A percentile compares a stretch with the other conserved stretches of the same genome.
phyloP scores from a whole-genome alignment of 1,284 basidiomycete species.

The Papiliotrema flavescens region DNA sequence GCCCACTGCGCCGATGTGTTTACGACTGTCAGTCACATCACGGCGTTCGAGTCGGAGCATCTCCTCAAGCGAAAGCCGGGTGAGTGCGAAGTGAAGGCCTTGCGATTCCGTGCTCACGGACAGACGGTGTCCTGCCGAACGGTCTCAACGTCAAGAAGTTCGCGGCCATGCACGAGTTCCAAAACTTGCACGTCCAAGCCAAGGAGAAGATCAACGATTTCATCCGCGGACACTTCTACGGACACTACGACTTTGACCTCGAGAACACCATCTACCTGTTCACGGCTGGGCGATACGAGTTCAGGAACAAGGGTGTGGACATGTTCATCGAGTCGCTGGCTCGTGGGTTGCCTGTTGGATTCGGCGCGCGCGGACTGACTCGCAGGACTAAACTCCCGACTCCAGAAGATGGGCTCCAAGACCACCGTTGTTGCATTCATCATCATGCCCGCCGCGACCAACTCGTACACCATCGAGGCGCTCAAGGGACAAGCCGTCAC shows the following conservation, averaged over 20 bases:
- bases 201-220: slow-evolving; percentile 99
- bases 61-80: slow-evolving; percentile 89
- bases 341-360: slow-evolving; percentile 51
- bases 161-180: slow-evolving; percentile 92
- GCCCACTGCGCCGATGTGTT: slow-evolving; percentile 97
- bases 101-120: slow-evolving; percentile 1
- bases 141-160: slow-evolving; percentile 98
- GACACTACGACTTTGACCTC: slow-evolving; percentile 91
- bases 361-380: background rate
- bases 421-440: slow-evolving; percentile 94
- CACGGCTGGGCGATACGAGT: slow-evolving; percentile 98
- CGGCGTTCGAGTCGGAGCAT: slow-evolving; percentile 94
- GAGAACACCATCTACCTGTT: slow-evolving; percentile 98
- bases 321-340: slow-evolving; percentile 98
- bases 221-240: slow-evolving; percentile 95
- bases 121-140: slow-evolving; percentile 93
- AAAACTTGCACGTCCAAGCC: slow-evolving; percentile 85
- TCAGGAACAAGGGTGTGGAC: slow-evolving; percentile 98
- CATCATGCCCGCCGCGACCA: slow-evolving; percentile 95
- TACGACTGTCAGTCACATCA: slow-evolving; percentile 96
- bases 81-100: slow-evolving; percentile 25
- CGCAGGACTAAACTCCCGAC: slow-evolving; percentile 71
- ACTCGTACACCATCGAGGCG: slow-evolving; percentile 95
- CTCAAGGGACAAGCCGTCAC: slow-evolving; percentile 98
- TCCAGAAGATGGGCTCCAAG: slow-evolving; percentile 75